A percentile compares a stretch with the other conserved stretches of the same genome.
Evolutionary conservation across 1,284 basidiomycete genomes (phyloP).

Genomic region (Sanghuangporus weigelae): DNA sequence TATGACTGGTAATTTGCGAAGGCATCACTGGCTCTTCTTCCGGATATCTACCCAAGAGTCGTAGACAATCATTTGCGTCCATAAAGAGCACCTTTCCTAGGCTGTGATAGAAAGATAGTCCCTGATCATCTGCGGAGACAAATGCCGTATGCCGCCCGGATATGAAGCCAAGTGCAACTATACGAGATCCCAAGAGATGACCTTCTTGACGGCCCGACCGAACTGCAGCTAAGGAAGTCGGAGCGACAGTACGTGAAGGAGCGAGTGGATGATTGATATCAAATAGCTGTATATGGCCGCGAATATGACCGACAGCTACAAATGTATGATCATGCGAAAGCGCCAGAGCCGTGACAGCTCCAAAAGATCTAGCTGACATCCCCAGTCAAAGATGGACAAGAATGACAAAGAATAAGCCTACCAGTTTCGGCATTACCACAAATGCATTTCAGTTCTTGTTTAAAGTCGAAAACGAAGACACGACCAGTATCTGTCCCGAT

Average conservation of each 20-base stretch:
- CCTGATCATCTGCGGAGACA: conserved; percentile 86
- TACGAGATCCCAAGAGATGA: conserved; percentile 82
- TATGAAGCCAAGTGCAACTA: conserved; percentile 87
- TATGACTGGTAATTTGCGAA: conserved; percentile 2
- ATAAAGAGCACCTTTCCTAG: conserved; percentile 94
- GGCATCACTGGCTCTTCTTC: conserved; percentile 37
- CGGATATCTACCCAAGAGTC: conserved; percentile 91
- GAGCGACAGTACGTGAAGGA: conserved; percentile 66
- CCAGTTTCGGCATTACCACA: conserved; percentile 67
- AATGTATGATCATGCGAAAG: conserved; percentile 94
- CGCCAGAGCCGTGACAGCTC: conserved; percentile 86
- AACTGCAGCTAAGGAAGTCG: conserved; percentile 63
- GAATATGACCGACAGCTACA: conserved; percentile 83
- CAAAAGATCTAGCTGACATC: conserved; percentile 50
- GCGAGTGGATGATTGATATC: conserved; percentile 69
- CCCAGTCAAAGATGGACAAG: conserved; percentile 16
- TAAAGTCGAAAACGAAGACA: conserved; percentile 86
- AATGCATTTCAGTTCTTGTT: conserved; percentile 76
- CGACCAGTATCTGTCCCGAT: conserved; percentile 81
- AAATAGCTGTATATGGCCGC: conserved; percentile 85
- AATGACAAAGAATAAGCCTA: conserved; percentile 31
- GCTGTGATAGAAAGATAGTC: conserved; percentile 93
- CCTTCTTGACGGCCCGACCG: conserved; percentile 88
- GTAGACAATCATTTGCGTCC: conserved; percentile 90
- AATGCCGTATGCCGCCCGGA: conserved; percentile 92